Percentiles rank a stretch among this genome's conserved stretches.
These are phyloP conservation scores for Trichoderma citrinoviride DNA, from an alignment of 2,329 filamentous ascomycete species.

Conservation along the genomic window DNA sequence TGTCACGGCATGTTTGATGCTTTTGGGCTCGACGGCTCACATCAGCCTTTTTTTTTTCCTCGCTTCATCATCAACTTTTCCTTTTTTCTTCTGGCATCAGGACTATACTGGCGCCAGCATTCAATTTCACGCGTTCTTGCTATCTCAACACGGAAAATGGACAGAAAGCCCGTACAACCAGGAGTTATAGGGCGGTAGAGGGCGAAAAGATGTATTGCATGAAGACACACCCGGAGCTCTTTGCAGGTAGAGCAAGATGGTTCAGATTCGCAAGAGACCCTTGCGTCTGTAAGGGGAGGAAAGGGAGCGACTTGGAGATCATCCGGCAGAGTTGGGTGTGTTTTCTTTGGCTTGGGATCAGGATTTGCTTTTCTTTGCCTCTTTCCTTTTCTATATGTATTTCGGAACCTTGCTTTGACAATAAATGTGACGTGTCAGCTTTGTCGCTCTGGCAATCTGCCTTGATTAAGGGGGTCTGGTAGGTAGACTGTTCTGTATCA, in stretches of 20 bases:
- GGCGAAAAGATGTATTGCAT: conserved; percentile 6
- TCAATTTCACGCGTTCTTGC: conserved; percentile 6
- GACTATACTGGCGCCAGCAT: not conserved
- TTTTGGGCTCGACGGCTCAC: not conserved
- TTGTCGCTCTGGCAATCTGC: conserved; percentile 4
- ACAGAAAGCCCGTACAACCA: not conserved
- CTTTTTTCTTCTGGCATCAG: not conserved
- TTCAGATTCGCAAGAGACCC: not conserved
- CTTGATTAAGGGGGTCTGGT: not conserved
- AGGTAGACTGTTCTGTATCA: conserved; percentile 16
- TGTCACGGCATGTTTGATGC: not conserved
- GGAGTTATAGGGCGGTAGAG: conserved; percentile 19
- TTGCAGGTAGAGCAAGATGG: not conserved
- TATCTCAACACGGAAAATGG: conserved; percentile 12
- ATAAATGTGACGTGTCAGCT: conserved; percentile 12
- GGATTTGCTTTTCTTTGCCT: not conserved
- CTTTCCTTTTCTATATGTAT: not conserved
- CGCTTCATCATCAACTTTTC: not conserved
- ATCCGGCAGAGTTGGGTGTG: not conserved
- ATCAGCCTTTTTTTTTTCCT: not conserved
- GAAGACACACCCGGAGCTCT: conserved; percentile 5
- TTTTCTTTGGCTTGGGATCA: not conserved
- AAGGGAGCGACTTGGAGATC: not conserved
- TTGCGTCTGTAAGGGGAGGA: not conserved
- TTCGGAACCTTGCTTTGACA: conserved; percentile 2